These are phyloP conservation scores for Silene uniflora DNA, from an alignment of 148 eudicot genomes.

Conservation along the genomic window DNA sequence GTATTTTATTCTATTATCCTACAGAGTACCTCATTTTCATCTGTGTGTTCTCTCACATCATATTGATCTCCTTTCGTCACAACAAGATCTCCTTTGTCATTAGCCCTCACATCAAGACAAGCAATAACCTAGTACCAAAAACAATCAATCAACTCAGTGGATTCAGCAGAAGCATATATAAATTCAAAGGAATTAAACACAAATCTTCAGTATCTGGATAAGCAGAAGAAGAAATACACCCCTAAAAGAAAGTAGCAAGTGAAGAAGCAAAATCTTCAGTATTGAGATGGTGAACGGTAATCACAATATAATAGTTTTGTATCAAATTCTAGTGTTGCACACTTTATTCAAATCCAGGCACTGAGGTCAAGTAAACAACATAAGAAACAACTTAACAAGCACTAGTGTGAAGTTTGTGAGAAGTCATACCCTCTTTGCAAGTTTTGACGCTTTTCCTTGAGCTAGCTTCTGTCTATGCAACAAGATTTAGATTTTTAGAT, in stretches of 20 bases:
- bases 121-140: conserved; percentile 72
- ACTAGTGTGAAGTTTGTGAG: background rate
- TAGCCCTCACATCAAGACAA: conserved; percentile 96
- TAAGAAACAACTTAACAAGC: background rate
- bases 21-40: conserved; percentile 70
- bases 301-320: background rate
- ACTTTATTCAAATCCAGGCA: background rate
- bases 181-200: background rate
- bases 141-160: background rate
- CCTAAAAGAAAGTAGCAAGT: background rate
- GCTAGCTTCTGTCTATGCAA: conserved; percentile 72
- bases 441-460: conserved; percentile 75
- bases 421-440: conserved; percentile 80
- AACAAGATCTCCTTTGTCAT: conserved; percentile 94
- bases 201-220: background rate
- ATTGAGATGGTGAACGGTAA: background rate
- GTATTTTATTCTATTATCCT: background rate
- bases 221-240: background rate
- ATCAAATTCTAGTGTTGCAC: background rate
- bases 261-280: background rate
- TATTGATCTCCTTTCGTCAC: conserved; percentile 99
- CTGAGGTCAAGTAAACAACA: background rate
- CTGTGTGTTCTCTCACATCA: conserved; percentile 84
- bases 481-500: conserved; percentile 40
- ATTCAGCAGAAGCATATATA: conserved; percentile 2